Evolutionary conservation across 495 filamentous ascomycete species (phyloP), one percentile per base, ranked within the genome.

Genomic region (Neohortaea acidophila): DNA sequence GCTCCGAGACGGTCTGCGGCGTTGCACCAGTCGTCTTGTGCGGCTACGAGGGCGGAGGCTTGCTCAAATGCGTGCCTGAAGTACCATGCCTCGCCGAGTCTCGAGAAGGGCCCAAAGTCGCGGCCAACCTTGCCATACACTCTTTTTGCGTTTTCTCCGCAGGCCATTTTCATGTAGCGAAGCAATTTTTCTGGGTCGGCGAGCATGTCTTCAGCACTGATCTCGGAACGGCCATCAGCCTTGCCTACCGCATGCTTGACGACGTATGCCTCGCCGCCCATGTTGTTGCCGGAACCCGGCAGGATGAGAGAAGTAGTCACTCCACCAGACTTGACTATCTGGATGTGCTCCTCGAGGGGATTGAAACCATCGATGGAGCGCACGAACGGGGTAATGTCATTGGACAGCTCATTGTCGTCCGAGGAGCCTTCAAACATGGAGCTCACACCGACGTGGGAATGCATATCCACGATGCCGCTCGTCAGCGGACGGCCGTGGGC

Each of bases 101-200:
- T 45, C 21, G 43, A 51, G 38, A 47, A 48, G n/a, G 52, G 52
- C 3, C 52, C 52, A 24, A 41, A 48, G 25, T 50, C 38, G 3
- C 52, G 33, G 3, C 45, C 52, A 6, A 40, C 11, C 21, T 34
- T 50, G 14, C 51, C 51, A 27, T 73, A 75, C 2, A 69, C 64
- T 5, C 63, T 43, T 55, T 69, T 67, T 3, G 75, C 58, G 48
- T 79, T 79, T 56, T 77, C 73, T 5, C 75, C 75, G 35, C 74
- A 78, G 1, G 75, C 75, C 75, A 80, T 80, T 59, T 80, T 80
- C 60, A 80, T 71, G 54, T 70, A 78, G 33, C 63, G 59, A 23
- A 62, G 55, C 29, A 65, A 51, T 8, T 48, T 46, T 19, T 57
- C 49, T 6, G 60, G 56, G 41, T 69, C 63, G n/a, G 68, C 52